Evolutionary conservation across 495 filamentous ascomycete genomes (phyloP), one percentile per base, ranked within the genome.

Genomic region (Astrocystis sublimbata): DNA sequence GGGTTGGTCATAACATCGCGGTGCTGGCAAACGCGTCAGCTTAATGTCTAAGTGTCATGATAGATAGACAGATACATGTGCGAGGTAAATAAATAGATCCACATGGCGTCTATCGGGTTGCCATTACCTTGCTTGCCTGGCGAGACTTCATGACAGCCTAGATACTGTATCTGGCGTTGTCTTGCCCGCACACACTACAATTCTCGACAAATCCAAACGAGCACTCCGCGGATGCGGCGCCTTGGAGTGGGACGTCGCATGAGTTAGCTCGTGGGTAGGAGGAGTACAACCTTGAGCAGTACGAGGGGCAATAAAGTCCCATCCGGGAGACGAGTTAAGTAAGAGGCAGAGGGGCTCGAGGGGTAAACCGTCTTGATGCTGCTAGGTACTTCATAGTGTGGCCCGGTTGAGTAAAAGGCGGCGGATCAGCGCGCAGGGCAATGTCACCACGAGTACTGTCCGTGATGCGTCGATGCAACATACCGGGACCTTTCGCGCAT

Each of bases 381-480:
- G 23, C 49, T 52, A 15, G 30, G 30, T 23, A 38, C 26, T 33
- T 23, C 38, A 45, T 58, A 33, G 47, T 15, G 35, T 40, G n/a
- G 58, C 38, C 23, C 17, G 42, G 36, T 26, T 40, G 41, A 51
- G 35, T 47, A 52, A n/a, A 51, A 35, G 58, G 28, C 28, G 30
- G 50, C 40, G 28, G 58, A 51, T 45, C 58, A 53, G 28, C 49
- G 47, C 46, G 60, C 40, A 54, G 38, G 41, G 56, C 51, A 45
- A 41, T n/a, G 60, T 62, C 60, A 62, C 51, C 55, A 62, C 50
- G 60, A 42, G 42, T 40, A 41, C 19, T 42, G 51, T 56, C 51
- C 51, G 51, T 62, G 60, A 62, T 62, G 42, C 41, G 31, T 56
- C 51, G 60, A 62, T 62, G 60, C 56, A 62, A 62, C 60, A 33